Evolutionary conservation across 1,139 yeast genomes (phyloP), one percentile per base, ranked within the genome.

Genomic region (Torulaspora globosa): DNA sequence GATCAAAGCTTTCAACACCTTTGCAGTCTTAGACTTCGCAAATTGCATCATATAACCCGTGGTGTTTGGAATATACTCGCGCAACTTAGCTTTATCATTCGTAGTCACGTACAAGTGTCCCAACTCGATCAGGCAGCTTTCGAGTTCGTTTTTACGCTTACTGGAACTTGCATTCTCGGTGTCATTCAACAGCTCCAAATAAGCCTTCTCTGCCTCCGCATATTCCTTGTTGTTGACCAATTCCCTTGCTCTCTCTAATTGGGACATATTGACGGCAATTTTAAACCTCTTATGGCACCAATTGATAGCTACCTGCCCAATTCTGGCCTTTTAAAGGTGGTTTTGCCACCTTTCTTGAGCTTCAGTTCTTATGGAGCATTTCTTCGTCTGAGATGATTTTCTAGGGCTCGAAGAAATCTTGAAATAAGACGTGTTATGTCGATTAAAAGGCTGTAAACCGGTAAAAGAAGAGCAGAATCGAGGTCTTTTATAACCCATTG

Each of bases 21-120:
- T 92, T 34, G 97, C 96, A 8, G 96, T 86, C 68, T 92, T 92
- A 23, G 96, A 85, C 70, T 92, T 92, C 42, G 98, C 96, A 63
- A 88, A 82, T 30, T 75, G 71, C 46, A 78, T 74, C 72, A 90
- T 80, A 15, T 84, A 77, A 6, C 70, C 71, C 54, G 94, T 78
- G 0, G 95, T 83, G 39, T 79, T 75, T n/a, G 79, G 73, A 39
- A 92, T 79, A 60, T 92, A 78, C 33, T 70, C 70, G 14, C 76
- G 71, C 44, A 92, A 74, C 56, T 80, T 76, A 5, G 67, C 70
- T 18, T 75, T 71, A 43, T 79, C 72, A 9, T 70, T 57, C 28
- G 69, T 66, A 0, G 59, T 57, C 50, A 75, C 74, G 62, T 80
- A 84, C 15, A 84, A 59, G 48, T 74, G 72, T 24, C 87, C 89